Conservation (phyloP, 1,284 basidiomycete species). For the Mycosarcoma maydis region DNA sequence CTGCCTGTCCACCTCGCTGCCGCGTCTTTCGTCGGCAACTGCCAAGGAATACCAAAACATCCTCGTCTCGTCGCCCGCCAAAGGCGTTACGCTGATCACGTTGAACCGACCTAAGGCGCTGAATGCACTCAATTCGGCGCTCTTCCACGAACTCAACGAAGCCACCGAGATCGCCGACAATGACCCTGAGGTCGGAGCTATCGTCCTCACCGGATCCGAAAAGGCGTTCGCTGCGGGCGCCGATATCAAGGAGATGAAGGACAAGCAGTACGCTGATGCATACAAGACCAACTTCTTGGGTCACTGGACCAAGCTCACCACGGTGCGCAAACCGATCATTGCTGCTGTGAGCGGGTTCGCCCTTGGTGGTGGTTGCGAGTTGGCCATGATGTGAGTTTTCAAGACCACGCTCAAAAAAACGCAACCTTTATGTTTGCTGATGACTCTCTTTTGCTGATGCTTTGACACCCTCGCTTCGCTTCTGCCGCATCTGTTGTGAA, state of each 20-base stretch:
- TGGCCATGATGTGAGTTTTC: conserved; percentile 89
- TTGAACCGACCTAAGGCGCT: conserved; percentile 95
- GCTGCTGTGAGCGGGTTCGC: conserved; percentile 96
- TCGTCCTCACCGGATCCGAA: conserved; percentile 92
- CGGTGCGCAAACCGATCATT: conserved; percentile 89
- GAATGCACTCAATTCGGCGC: conserved; percentile 72
- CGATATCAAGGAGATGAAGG: conserved; percentile 93
- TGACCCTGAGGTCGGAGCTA: conserved; percentile 72
- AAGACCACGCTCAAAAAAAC: too few relatives aligned
- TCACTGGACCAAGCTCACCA: conserved; percentile 82
- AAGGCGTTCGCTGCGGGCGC: conserved; percentile 94
- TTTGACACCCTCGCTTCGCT: not conserved
- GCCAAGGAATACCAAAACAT: conserved; percentile 73
- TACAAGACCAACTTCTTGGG: conserved; percentile 90
- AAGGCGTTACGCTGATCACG: conserved; percentile 84
- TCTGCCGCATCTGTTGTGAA: not conserved
- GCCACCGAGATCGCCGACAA: conserved; percentile 79
- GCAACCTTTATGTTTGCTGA: too few relatives aligned
- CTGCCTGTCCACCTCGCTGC: conserved; percentile 50
- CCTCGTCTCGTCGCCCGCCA: conserved; percentile 77
- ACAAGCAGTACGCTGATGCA: conserved; percentile 85
- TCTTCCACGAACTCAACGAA: conserved; percentile 77
- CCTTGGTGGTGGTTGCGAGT: conserved; percentile 94
- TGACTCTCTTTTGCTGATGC: too few relatives aligned
- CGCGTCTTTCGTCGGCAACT: conserved; percentile 38